phyloP scores from a whole-genome alignment of 352 stramenopile species.

The Globisporangium ultimum region DNA sequence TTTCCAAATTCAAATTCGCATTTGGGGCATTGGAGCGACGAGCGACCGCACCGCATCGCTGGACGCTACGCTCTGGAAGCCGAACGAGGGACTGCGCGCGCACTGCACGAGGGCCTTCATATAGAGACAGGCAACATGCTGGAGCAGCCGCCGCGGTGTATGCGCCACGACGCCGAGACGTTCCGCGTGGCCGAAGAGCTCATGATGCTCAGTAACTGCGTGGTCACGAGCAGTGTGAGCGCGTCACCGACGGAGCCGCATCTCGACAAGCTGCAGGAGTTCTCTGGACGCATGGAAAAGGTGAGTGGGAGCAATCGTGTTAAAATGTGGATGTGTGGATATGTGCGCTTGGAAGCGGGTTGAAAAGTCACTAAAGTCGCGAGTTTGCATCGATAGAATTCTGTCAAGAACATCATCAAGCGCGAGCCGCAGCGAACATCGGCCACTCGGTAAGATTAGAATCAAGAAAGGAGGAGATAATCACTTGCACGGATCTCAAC shows the following conservation, averaged over 20 bases:
- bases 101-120: no score
- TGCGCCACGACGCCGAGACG: slow-evolving; percentile 58
- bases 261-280: neutral
- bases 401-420: slow-evolving; percentile 7
- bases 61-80: neutral
- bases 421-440: neutral
- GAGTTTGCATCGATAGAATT: neutral
- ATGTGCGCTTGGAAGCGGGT: no score
- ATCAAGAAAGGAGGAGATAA: neutral
- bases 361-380: neutral
- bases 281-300: neutral
- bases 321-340: no score
- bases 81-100: neutral
- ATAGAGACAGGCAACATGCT: slow-evolving; percentile 21
- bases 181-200: slow-evolving; percentile 76
- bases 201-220: slow-evolving; percentile 61
- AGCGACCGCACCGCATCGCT: neutral
- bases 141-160: slow-evolving; percentile 19
- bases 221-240: slow-evolving; percentile 5
- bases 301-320: neutral
- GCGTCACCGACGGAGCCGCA: neutral
- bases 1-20: slow-evolving; percentile 40
- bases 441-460: neutral
- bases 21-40: slow-evolving; percentile 8
- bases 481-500: no score